Conservation (phyloP, 768 basidiomycete species). For the Mycena albidolilacea region DNA sequence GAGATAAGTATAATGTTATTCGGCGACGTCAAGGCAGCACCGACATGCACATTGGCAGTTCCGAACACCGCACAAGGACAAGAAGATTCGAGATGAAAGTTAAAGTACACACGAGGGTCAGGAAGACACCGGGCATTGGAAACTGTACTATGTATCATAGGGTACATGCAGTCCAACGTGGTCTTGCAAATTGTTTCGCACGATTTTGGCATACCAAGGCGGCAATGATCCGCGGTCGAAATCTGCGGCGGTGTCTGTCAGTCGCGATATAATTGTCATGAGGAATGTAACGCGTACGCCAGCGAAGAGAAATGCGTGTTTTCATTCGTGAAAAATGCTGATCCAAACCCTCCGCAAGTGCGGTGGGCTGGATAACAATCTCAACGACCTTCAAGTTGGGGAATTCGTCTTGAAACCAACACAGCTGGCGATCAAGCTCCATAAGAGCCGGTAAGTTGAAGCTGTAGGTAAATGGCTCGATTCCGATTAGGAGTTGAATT, state of each 20-base stretch:
- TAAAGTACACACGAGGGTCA: conserved; percentile 11
- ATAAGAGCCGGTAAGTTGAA: conserved; percentile 9
- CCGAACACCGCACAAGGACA: not conserved
- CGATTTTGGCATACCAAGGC: conserved; percentile 7
- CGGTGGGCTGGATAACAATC: not conserved
- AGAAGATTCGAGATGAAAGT: conserved; percentile 13
- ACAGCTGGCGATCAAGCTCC: conserved; percentile 12
- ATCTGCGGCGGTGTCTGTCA: conserved; percentile 8
- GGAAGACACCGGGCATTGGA: not conserved
- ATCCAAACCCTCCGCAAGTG: conserved; percentile 5
- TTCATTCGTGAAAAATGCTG: conserved; percentile 12
- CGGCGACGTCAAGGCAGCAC: not conserved
- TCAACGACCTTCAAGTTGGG: conserved; percentile 5
- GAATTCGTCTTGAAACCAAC: conserved; percentile 9
- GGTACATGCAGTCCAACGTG: conserved; percentile 8
- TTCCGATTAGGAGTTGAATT: conserved; percentile 5
- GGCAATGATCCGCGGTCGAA: conserved; percentile 6
- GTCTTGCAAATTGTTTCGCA: conserved; percentile 14
- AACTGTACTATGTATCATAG: conserved; percentile 1
- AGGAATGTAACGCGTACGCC: conserved; percentile 5
- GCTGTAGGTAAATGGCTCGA: conserved; percentile 2
- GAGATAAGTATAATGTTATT: too few species aligned
- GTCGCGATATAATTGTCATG: not conserved
- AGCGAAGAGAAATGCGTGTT: conserved; percentile 11
- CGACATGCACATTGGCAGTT: conserved; percentile 11